Percentiles rank a stretch among this genome's conserved stretches.
phyloP scores from a whole-genome alignment of 257 asterid species.

The Przewalskia tangutica region DNA sequence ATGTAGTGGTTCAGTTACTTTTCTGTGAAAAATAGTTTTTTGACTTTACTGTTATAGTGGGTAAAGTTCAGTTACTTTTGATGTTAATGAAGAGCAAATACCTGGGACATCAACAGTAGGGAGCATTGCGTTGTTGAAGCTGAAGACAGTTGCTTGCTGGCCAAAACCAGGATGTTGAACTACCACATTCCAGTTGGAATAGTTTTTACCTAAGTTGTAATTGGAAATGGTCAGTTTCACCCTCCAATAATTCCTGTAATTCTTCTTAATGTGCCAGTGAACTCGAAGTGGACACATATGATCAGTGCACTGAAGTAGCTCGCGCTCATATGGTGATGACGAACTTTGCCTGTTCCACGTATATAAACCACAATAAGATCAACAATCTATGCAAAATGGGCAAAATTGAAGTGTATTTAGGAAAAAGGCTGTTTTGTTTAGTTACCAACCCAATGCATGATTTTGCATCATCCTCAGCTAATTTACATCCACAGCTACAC shows the following conservation, averaged over 20 bases:
- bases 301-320: constrained; percentile 47
- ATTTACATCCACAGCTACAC: constrained; percentile 68
- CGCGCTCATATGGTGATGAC: constrained; percentile 25
- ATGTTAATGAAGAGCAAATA: constrained; percentile 3
- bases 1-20: not conserved
- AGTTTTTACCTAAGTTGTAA: constrained; percentile 42
- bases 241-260: constrained; percentile 45
- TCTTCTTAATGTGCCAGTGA: constrained; percentile 65
- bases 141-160: constrained; percentile 26
- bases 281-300: constrained; percentile 70
- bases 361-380: not conserved
- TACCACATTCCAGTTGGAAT: constrained; percentile 53
- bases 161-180: constrained; percentile 60
- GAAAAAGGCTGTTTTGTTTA: not conserved
- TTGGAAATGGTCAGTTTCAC: constrained; percentile 60
- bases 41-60: not conserved
- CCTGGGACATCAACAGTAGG: constrained; percentile 37
- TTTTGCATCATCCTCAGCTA: constrained; percentile 19
- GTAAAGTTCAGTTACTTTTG: not conserved
- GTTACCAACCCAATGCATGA: constrained; percentile 57
- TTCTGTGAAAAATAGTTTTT: not conserved
- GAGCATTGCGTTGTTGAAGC: constrained; percentile 45
- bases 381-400: not conserved
- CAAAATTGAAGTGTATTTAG: not conserved
- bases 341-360: constrained; percentile 31